These are phyloP conservation scores for Penicillium janthinellum DNA, from an alignment of 2,329 filamentous ascomycete species.

Conservation along the genomic window DNA sequence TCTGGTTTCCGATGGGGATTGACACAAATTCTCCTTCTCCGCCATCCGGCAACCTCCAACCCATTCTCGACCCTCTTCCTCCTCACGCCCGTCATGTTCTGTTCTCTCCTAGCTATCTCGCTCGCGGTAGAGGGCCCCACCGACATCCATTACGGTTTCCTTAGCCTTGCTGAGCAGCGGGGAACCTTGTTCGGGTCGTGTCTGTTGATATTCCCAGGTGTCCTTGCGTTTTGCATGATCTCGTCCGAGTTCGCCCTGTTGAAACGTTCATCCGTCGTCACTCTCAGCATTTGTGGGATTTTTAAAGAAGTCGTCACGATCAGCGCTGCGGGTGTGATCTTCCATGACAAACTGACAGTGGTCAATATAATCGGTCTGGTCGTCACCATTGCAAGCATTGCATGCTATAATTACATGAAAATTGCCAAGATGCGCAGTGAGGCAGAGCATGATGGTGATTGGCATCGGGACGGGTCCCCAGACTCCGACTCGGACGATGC, in stretches of 20 bases:
- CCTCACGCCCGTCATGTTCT: slow-evolving; percentile 95
- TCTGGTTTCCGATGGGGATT: slow-evolving; percentile 97
- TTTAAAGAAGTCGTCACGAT: slow-evolving; percentile 99
- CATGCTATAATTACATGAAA: slow-evolving; percentile 92
- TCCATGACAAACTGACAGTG: slow-evolving; percentile 81
- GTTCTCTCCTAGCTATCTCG: slow-evolving; percentile 76
- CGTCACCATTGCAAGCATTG: slow-evolving; percentile 86
- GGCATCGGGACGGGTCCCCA: slow-evolving; percentile 27
- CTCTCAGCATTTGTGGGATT: slow-evolving; percentile 92
- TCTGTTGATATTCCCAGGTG: slow-evolving; percentile 85
- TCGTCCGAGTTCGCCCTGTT: slow-evolving; percentile 92
- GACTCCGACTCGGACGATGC: slow-evolving; percentile 34
- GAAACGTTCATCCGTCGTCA: slow-evolving; percentile 93
- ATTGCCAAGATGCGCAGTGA: slow-evolving; percentile 84
- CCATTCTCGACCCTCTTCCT: slow-evolving; percentile 97
- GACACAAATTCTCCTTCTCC: slow-evolving; percentile 92
- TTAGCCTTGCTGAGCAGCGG: slow-evolving; percentile 64
- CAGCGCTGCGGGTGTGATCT: slow-evolving; percentile 80
- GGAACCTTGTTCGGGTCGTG: slow-evolving; percentile 67
- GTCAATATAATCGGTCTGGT: slow-evolving; percentile 86
- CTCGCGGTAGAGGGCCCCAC: slow-evolving; percentile 80
- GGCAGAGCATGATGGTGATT: slow-evolving; percentile 53
- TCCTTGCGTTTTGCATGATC: slow-evolving; percentile 95
- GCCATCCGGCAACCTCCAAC: slow-evolving; percentile 92
- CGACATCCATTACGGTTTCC: slow-evolving; percentile 67